These are phyloP conservation scores for Aspergillus affinis DNA, from an alignment of 495 filamentous ascomycete genomes.

Conservation along the genomic window DNA sequence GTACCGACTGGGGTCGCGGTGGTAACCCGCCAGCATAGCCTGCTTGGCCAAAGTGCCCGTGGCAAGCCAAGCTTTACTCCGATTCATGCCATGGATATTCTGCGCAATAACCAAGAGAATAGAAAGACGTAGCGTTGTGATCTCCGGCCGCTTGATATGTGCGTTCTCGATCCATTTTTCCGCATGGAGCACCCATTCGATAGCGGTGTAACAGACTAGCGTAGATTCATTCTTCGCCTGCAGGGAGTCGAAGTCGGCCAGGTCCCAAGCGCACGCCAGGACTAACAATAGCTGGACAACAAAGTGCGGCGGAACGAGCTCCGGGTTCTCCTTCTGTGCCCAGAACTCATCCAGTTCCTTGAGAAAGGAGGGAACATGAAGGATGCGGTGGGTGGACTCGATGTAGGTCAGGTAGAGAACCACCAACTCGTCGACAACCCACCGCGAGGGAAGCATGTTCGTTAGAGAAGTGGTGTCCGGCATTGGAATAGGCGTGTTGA, in stretches of 20 bases:
- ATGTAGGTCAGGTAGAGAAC: constrained; percentile 53
- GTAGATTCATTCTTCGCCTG: constrained; percentile 51
- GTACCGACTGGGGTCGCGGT: constrained; percentile 54
- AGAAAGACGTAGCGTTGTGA: constrained; percentile 56
- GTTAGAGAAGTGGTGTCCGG: constrained; percentile 34
- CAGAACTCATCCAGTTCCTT: constrained; percentile 54
- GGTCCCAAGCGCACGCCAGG: constrained; percentile 59
- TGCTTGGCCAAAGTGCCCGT: constrained; percentile 57
- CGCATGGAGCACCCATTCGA: constrained; percentile 63
- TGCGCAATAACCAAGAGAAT: constrained; percentile 60
- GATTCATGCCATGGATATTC: constrained; percentile 53
- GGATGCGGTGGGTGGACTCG: constrained; percentile 56
- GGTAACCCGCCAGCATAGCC: constrained; percentile 57
- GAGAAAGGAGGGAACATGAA: constrained; percentile 59
- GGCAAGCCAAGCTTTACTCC: constrained; percentile 59
- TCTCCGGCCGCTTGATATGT: constrained; percentile 53
- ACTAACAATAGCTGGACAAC: constrained; percentile 61
- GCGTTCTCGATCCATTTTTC: constrained; percentile 61
- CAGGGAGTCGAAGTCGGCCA: constrained; percentile 32
- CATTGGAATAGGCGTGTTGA: constrained; percentile 34
- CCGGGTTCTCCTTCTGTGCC: constrained; percentile 31
- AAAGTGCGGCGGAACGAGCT: constrained; percentile 42
- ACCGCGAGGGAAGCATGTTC: constrained; percentile 38
- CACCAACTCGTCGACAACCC: constrained; percentile 51
- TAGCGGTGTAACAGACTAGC: constrained; percentile 49